A percentile compares a stretch with the other conserved stretches of the same genome.
Evolutionary conservation across 257 asterid species (phyloP).

Genomic region (Solanum verrucosum): DNA sequence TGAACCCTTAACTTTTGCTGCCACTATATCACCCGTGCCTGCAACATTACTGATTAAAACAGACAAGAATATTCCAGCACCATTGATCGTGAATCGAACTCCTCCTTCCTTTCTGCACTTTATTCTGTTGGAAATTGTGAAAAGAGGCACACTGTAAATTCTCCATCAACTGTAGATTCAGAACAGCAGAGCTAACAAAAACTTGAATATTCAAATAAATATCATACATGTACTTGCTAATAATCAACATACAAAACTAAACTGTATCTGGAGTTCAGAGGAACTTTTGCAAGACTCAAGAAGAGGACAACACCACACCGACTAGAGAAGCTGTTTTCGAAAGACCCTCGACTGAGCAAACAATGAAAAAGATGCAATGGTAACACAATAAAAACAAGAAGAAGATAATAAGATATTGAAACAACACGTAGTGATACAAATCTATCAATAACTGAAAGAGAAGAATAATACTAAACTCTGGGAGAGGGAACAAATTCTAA

Average conservation of each 20-base stretch:
- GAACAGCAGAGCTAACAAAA: background rate
- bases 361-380: background rate
- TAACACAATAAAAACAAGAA: background rate
- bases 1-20: slow-evolving; percentile 64
- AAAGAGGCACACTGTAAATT: background rate
- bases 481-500: background rate
- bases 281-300: background rate
- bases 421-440: background rate
- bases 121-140: slow-evolving; percentile 13
- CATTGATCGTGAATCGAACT: slow-evolving; percentile 38
- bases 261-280: background rate
- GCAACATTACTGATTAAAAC: slow-evolving; percentile 57
- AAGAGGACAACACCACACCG: background rate
- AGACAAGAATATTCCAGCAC: slow-evolving; percentile 44
- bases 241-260: background rate
- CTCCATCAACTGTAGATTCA: background rate
- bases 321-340: background rate
- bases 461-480: background rate
- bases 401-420: background rate
- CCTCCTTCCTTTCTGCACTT: slow-evolving; percentile 68
- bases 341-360: background rate
- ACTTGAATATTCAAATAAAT: background rate
- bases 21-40: slow-evolving; percentile 46
- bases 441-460: background rate
- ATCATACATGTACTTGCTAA: background rate